Evolutionary conservation across 768 basidiomycete species (phyloP).

Genomic region (Phylloporus sp.): DNA sequence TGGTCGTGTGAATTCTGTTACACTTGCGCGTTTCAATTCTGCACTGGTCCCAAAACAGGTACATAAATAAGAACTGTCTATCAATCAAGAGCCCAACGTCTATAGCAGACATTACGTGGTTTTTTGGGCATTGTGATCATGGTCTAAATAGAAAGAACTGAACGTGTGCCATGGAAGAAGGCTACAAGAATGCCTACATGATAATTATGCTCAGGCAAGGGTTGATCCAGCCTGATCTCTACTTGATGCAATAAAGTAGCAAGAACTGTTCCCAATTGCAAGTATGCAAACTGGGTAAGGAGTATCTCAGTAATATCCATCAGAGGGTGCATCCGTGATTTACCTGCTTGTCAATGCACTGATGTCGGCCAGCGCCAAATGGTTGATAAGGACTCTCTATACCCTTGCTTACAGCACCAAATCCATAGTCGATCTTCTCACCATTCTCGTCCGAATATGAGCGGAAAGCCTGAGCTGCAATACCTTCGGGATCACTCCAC

Average conservation of each 20-base stretch:
- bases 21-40: too few relatives aligned
- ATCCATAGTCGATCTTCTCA: constrained; percentile 95
- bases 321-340: constrained; percentile 11
- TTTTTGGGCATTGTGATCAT: constrained; percentile 89
- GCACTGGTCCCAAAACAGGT: too few relatives aligned
- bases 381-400: constrained; percentile 96
- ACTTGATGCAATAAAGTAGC: constrained; percentile 70
- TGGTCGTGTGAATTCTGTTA: too few relatives aligned
- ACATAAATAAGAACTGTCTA: constrained; percentile 4
- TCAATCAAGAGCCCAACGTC: constrained; percentile 58
- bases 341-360: constrained; percentile 90
- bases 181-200: constrained; percentile 51
- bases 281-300: constrained; percentile 73
- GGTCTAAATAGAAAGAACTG: constrained; percentile 46
- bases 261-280: constrained; percentile 86
- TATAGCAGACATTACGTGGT: constrained; percentile 60
- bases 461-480: constrained; percentile 73
- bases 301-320: constrained; percentile 4
- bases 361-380: constrained; percentile 93
- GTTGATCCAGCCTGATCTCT: constrained; percentile 58
- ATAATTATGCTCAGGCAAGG: constrained; percentile 82
- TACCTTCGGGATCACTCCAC: constrained; percentile 83
- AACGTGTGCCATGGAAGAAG: constrained; percentile 3
- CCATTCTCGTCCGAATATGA: constrained; percentile 69
- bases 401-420: constrained; percentile 92